Conservation (phyloP, 2,329 filamentous ascomycete species). For the Ceratocystis destructans region DNA sequence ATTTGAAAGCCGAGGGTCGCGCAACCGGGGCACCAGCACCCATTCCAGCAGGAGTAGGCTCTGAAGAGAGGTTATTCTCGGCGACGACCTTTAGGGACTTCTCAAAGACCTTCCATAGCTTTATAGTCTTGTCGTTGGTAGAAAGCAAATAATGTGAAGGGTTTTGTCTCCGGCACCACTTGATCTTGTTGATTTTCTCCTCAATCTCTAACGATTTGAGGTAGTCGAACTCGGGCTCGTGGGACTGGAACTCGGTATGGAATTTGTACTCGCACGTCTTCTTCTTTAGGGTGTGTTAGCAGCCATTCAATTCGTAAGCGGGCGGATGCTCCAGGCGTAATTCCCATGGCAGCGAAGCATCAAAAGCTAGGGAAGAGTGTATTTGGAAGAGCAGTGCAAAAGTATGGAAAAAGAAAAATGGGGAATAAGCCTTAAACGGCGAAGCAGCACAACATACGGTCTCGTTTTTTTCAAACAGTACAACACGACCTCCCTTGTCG, state of each 20-base stretch:
- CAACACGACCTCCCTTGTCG: conserved; percentile 75
- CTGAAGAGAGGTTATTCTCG: conserved; percentile 94
- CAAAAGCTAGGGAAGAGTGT: not conserved
- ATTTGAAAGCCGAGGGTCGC: conserved; percentile 60
- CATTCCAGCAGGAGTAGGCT: conserved; percentile 64
- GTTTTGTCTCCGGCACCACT: conserved; percentile 97
- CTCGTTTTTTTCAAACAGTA: conserved; percentile 86
- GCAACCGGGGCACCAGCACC: conserved; percentile 62
- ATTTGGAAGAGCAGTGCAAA: not conserved
- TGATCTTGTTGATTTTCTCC: conserved; percentile 99
- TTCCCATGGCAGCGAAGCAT: too few species aligned
- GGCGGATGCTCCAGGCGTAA: not conserved
- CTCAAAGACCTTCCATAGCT: conserved; percentile 99
- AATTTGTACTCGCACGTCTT: conserved; percentile 99
- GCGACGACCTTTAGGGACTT: conserved; percentile 98
- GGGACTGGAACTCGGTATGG: conserved; percentile 98
- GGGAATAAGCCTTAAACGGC: conserved; percentile 6
- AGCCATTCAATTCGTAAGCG: not conserved
- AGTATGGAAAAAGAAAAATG: not conserved
- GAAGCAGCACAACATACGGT: conserved; percentile 48
- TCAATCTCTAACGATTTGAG: conserved; percentile 98
- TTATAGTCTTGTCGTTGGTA: conserved; percentile 99
- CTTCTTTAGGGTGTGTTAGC: conserved; percentile 51
- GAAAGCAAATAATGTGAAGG: conserved; percentile 95
- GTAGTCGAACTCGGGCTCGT: conserved; percentile 98